phyloP scores from a whole-genome alignment of 1,139 yeast species.

The Geotrichum cucujoidarum region DNA sequence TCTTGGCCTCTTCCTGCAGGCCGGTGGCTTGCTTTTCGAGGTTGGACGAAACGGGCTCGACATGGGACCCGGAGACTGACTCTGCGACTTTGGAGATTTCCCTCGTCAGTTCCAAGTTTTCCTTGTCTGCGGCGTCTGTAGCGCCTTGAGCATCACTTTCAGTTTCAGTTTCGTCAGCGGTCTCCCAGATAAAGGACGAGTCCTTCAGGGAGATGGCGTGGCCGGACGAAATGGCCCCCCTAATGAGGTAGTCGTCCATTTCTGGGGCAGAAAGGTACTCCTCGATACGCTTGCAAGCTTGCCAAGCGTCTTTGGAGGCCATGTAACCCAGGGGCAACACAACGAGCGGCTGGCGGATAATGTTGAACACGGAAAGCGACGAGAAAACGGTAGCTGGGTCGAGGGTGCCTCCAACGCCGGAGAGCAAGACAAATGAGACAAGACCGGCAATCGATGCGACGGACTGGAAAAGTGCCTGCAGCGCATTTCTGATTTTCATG shows the following conservation, averaged over 20 bases:
- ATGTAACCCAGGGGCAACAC: conserved; percentile 64
- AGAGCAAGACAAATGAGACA: conserved; percentile 67
- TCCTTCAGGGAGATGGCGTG: conserved; percentile 49
- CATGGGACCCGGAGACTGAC: conserved; percentile 27
- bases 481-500: conserved; percentile 43
- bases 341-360: conserved; percentile 64
- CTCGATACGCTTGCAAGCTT: conserved; percentile 58
- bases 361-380: conserved; percentile 69
- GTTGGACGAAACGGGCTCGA: conserved; percentile 35
- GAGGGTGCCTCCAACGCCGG: conserved; percentile 51
- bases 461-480: conserved; percentile 58
- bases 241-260: conserved; percentile 30
- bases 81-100: conserved; percentile 30
- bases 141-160: conserved; percentile 24
- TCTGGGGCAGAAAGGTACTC: conserved; percentile 48
- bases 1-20: conserved; percentile 17
- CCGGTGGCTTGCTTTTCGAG: too few species aligned
- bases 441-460: conserved; percentile 66
- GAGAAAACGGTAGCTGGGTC: conserved; percentile 71
- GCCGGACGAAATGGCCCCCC: conserved; percentile 35
- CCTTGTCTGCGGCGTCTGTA: conserved; percentile 4
- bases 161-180: conserved; percentile 36
- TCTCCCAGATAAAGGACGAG: conserved; percentile 72
- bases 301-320: conserved; percentile 60
- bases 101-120: conserved; percentile 18